Percentiles rank a stretch among this genome's conserved stretches.
These are phyloP conservation scores for Rhodamnia rubescens DNA, from an alignment of 345 rosid species.

Conservation along the genomic window DNA sequence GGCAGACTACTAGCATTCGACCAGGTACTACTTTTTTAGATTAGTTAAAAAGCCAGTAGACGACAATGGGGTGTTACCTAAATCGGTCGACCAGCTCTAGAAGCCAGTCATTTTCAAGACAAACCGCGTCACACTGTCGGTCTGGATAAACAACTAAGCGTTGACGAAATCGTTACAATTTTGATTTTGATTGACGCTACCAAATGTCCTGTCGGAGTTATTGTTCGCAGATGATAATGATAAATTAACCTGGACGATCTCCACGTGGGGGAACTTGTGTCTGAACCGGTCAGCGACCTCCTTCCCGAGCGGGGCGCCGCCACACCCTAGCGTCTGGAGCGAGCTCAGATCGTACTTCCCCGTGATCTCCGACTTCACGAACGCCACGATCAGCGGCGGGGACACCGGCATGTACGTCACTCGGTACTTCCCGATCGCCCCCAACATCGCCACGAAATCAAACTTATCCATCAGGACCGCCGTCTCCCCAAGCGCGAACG, in stretches of 20 bases:
- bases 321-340: constrained; percentile 38
- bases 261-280: constrained; percentile 61
- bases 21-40: not conserved
- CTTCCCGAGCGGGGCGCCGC: constrained; percentile 83
- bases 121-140: not conserved
- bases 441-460: constrained; percentile 28
- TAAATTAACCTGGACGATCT: constrained; percentile 41
- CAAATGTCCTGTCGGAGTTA: not conserved
- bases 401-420: constrained; percentile 65
- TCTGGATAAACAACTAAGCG: not conserved
- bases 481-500: constrained; percentile 25
- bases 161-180: not conserved
- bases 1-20: not conserved
- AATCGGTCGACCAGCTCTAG: not conserved
- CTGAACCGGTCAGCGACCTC: constrained; percentile 57
- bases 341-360: constrained; percentile 58
- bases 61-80: not conserved
- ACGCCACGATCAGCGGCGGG: constrained; percentile 65
- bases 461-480: constrained; percentile 34
- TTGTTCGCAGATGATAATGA: not conserved
- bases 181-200: not conserved
- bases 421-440: constrained; percentile 37
- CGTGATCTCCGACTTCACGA: constrained; percentile 58
- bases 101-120: not conserved
- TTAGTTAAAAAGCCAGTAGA: not conserved